Base-by-base conservation (phyloP, 768 basidiomycete species). In the Termitomyces sp. region DNA sequence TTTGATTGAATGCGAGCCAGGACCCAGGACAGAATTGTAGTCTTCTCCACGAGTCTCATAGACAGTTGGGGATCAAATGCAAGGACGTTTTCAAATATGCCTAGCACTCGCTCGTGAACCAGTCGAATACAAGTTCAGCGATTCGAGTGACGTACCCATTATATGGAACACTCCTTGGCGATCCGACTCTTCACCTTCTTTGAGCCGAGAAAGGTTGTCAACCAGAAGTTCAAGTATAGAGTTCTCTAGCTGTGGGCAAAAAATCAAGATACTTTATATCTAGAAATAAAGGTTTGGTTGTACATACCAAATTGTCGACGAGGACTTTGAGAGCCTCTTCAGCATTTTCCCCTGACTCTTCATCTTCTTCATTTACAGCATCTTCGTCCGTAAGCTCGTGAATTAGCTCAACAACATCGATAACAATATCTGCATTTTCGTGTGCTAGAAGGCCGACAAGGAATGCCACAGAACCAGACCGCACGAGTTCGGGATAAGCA, bases 321-420 rank as follows among this genome's bases (percentile, higher is more conserved):
- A 98, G 76, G 64, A 82, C 76, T 66, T 87, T 91, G 66, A 94
- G 70, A 6, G 87, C 85, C 26, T 82, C 84, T 60, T 86, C 85
- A 22, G 80, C 73, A 30, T 76, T 77, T 58, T 84, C 83, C 54
- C 81, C 83, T 55, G 83, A 83, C 24, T 87, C 88, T 10, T 82
- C 84, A 26, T 83, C 85, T 2, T 68, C 82, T 64, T 87, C 90
- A 49, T 90, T 86, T 5, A 90, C 90, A 2, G 92, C 92, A 64
- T 98, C 96, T 71, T 98, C 97, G 63, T 99, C 97, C 1, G 94
- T 96, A 60, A 98, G 79, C 71, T 99, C 97, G 65, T 94, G 88
- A 5, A 99, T 77, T 20, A 96, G 81, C 67, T 95, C 92, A 36
- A 98, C 86, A 33, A 93, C 89, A 63, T 97, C 94, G 55, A 98